Base-by-base conservation (phyloP, 768 basidiomycete genomes). In the Hygrocybe punicea region DNA sequence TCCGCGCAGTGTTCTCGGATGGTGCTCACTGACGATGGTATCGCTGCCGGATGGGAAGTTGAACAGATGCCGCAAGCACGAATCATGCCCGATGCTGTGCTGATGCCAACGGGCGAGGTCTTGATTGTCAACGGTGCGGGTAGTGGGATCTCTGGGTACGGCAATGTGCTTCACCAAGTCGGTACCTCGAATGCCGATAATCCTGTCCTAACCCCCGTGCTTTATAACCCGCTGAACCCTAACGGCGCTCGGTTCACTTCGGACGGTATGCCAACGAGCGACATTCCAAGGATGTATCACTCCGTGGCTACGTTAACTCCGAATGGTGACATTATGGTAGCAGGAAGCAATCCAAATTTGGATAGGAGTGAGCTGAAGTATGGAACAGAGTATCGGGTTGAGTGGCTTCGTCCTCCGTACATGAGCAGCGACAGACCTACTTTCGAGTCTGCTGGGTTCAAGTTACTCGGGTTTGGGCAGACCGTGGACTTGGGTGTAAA, bases 351-450 rank as follows among this genome's bases (percentile, higher is more conserved):
- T 64, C 91, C 91, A 23, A 92, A 92, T 69, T 69, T 91, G 57
- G 89, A 92, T 68, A 75, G 88, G 52, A 90, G 85, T 62, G 86
- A 84, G 62, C 63, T 82, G 40, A 75, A 76, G 66, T 94, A 89
- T 66, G 84, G 86, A 29, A 93, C 92, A 16, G 91, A 96, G 69
- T 96, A 95, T 68, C 79, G 92, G 50, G 88, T 93, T 33, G 94
- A 97, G 67, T 85, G 87, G 80, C 77, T 96, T 61, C 79, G 78
- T 53, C 95, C 96, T 0, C 87, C 89, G 24, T 98, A 96, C 66
- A 84, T 90, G 83, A 67, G 70, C 23, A 71, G 70, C 62, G 65
- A 78, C 11, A 80, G 92, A 34, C 93, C 89, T 5, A 66, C 71
- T 48, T 76, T 87, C 34, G 44, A 67, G 4, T 8, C 16, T 16